phyloP scores from a whole-genome alignment of 192 early-diverging fungal genomes.

The Podila horticola region DNA sequence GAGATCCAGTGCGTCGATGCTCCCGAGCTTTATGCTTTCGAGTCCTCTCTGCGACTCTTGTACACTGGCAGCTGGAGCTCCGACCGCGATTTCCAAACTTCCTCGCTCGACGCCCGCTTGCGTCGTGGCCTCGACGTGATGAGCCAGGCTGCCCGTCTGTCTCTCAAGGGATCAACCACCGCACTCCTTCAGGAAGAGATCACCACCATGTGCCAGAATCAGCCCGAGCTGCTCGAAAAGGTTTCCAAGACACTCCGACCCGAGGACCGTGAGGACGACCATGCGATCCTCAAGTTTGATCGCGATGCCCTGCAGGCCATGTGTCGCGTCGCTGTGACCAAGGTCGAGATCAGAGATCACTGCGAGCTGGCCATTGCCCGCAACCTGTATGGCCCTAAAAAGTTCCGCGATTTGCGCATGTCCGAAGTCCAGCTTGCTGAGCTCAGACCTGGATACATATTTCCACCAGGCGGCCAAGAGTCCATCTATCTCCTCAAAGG shows the following conservation, averaged over 20 bases:
- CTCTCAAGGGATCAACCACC: conserved; percentile 28
- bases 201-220: conserved; percentile 44
- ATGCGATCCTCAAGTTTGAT: conserved; percentile 47
- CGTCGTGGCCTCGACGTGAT: conserved; percentile 48
- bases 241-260: conserved; percentile 30
- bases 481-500: conserved; percentile 51
- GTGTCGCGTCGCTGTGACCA: conserved; percentile 40
- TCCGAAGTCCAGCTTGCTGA: conserved; percentile 43
- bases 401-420: conserved; percentile 47
- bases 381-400: conserved; percentile 47
- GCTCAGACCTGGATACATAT: conserved; percentile 33
- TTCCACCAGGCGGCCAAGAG: conserved; percentile 46
- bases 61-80: conserved; percentile 49
- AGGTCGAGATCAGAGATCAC: conserved; percentile 43
- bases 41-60: conserved; percentile 39
- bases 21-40: conserved; percentile 36
- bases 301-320: conserved; percentile 46
- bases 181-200: conserved; percentile 46
- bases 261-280: conserved; percentile 43
- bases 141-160: conserved; percentile 20
- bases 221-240: conserved; percentile 46
- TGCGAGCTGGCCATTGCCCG: conserved; percentile 48
- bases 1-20: conserved; percentile 46
- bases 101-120: conserved; percentile 36
- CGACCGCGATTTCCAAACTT: conserved; percentile 46